Evolutionary conservation across 2,329 filamentous ascomycete species (phyloP), one percentile per base, ranked within the genome.

Genomic region (Chaetomiaceae sp.): DNA sequence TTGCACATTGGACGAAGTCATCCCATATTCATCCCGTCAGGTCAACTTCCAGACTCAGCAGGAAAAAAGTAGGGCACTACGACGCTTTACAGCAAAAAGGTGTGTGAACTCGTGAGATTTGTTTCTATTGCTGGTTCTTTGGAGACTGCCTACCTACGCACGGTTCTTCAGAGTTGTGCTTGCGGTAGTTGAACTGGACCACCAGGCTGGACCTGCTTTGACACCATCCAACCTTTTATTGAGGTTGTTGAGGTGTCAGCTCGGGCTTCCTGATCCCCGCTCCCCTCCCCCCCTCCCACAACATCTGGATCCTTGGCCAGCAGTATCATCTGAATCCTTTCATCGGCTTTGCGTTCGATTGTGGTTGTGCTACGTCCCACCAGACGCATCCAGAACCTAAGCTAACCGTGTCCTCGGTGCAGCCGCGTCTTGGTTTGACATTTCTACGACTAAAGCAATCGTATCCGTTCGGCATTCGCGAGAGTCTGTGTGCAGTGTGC

Each of bases 351-450:
- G 45, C 23, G 8, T 47, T 27, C 20, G n/a, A n/a, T n/a, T n/a
- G n/a, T n/a, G n/a, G n/a, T n/a, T n/a, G n/a, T n/a, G n/a, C n/a
- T n/a, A n/a, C n/a, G n/a, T n/a, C n/a, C n/a, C n/a, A n/a, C n/a
- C n/a, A n/a, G n/a, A n/a, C n/a, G n/a, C n/a, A n/a, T 42, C 47
- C 52, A 51, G 52, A 54, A 34, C 47, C 27, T 42, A 30, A n/a
- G 37, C 53, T 51, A 20, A 52, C 48, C 29, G 23, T 41, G 14
- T 40, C 23, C 14, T n/a, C 23, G 37, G 33, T 16, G 30, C 45
- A 54, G 53, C 40, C 29, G 16, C 38, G 45, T 41, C 34, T 29
- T 38, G 32, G 23, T 18, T 38, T 38, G n/a, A 5, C 23, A 16
- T 16, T 21, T 42, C 41, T 25, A 6, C 29, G 29, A 16, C 43